Evolutionary conservation across 208 protist genomes (phyloP), one percentile per base, ranked within the genome.

Genomic region (Leishmania aethiopica): DNA sequence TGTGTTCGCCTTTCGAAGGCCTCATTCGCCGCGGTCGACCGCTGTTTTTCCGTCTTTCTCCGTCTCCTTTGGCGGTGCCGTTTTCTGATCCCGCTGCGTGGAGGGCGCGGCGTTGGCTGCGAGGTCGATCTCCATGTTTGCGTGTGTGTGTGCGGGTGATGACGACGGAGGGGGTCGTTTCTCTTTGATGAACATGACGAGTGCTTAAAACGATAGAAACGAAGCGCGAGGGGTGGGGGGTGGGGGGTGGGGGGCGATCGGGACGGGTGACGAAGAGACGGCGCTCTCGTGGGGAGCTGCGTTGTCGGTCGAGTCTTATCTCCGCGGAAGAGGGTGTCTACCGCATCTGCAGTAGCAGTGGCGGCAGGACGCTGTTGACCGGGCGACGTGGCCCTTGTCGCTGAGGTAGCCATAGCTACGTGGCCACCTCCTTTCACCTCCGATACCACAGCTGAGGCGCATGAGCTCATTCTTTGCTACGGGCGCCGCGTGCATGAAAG

Each of bases 111-210:
- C 22, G 55, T 60, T 1, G 55, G 8, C 55, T 60, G 22, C 2
- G 15, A 53, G 49, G 40, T 42, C 3, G 32, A 6, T 35, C 45
- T 62, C 45, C 59, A 6, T 77, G 71, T 53, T 8, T 75, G 71
- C 28, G 22, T 75, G 42, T 75, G 72, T 76, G 17, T 59, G 73
- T 77, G 73, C 25, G 71, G n/a, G 47, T 35, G 72, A 32, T 60
- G 57, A 62, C n/a, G 57, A 47, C 10, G 25, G 62, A 67, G 32
- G 32, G 32, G 15, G 62, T 37, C n/a, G n/a, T 67, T 40, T 67
- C 11, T 37, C 62, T 67, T 67, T 67, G 32, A 15, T 8, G 11
- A 40, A 1, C 32, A 19, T 22, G n/a, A 19, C 13, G 2, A 40
- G 32, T 32, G 11, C 62, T 67, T 40, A 67, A 67, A 22, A 67